phyloP scores from a whole-genome alignment of 1,139 yeast species.

The Lodderomyces margitis region DNA sequence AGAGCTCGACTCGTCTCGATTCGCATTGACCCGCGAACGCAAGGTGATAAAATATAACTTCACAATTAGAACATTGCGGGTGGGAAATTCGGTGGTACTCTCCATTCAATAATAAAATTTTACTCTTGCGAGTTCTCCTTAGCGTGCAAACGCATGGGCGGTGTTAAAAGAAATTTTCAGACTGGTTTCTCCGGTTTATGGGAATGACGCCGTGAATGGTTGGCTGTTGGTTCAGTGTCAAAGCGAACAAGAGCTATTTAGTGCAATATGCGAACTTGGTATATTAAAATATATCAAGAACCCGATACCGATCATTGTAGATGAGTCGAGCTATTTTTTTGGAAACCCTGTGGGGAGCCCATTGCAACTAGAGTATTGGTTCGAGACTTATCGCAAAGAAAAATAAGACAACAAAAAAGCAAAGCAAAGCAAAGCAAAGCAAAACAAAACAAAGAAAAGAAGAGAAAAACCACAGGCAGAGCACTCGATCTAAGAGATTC shows the following conservation, averaged over 20 bases:
- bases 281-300: constrained; percentile 31
- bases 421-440: not conserved
- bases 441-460: constrained; percentile 1
- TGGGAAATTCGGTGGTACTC: constrained; percentile 86
- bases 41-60: too few relatives aligned
- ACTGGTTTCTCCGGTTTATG: constrained; percentile 34
- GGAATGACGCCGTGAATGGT: constrained; percentile 74
- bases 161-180: constrained; percentile 61
- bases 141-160: constrained; percentile 74
- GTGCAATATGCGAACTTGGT: constrained; percentile 72
- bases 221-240: constrained; percentile 35
- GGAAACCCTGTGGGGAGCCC: not conserved
- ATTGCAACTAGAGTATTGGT: too few relatives aligned
- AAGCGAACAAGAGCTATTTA: constrained; percentile 46
- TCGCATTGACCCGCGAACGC: constrained; percentile 70
- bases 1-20: constrained; percentile 45
- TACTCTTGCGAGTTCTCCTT: constrained; percentile 64
- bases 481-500: too few relatives aligned
- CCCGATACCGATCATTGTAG: constrained; percentile 83
- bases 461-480: constrained; percentile 1
- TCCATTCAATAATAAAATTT: constrained; percentile 39
- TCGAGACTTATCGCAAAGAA: constrained; percentile 9
- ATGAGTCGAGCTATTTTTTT: constrained; percentile 35
- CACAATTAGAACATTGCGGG: constrained; percentile 56
- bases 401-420: not conserved